Conservation (phyloP, 768 basidiomycete genomes). For the Psilocybe tampanensis region DNA sequence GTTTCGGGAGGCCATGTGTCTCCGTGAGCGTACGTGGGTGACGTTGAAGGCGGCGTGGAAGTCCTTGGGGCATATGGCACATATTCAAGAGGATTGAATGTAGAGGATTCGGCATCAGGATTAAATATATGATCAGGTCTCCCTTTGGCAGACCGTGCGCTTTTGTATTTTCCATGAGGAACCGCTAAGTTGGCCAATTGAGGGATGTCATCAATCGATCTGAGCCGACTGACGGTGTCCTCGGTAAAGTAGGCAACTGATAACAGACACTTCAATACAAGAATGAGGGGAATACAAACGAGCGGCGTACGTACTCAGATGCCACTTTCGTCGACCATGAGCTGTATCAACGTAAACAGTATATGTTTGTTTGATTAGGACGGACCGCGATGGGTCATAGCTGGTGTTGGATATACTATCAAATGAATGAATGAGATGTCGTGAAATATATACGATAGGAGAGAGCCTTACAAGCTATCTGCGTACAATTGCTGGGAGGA, state of each 20-base stretch:
- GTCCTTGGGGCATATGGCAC: conserved; percentile 41
- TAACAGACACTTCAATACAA: not conserved
- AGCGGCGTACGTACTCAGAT: conserved; percentile 69
- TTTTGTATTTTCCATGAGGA: conserved; percentile 70
- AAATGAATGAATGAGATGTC: not conserved
- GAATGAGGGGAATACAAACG: not conserved
- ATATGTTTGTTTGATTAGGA: conserved; percentile 80
- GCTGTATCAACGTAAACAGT: conserved; percentile 74
- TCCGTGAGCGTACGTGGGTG: conserved; percentile 17
- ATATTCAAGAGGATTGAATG: conserved; percentile 46
- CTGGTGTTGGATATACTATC: conserved; percentile 24
- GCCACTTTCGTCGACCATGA: conserved; percentile 77
- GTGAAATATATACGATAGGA: conserved; percentile 8
- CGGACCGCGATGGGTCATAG: conserved; percentile 36
- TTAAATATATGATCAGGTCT: conserved; percentile 54
- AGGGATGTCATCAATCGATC: conserved; percentile 67
- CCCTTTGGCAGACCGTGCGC: conserved; percentile 68
- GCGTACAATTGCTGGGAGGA: conserved; percentile 49
- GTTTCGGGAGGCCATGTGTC: conserved; percentile 17
- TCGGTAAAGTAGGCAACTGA: conserved; percentile 82
- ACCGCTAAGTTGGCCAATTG: conserved; percentile 50
- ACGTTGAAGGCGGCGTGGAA: conserved; percentile 18
- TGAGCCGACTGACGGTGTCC: conserved; percentile 61
- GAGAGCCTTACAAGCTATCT: conserved; percentile 44
- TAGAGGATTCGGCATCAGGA: conserved; percentile 37